Base-by-base conservation (phyloP, 352 stramenopile species). In the Pythium biforme region DNA sequence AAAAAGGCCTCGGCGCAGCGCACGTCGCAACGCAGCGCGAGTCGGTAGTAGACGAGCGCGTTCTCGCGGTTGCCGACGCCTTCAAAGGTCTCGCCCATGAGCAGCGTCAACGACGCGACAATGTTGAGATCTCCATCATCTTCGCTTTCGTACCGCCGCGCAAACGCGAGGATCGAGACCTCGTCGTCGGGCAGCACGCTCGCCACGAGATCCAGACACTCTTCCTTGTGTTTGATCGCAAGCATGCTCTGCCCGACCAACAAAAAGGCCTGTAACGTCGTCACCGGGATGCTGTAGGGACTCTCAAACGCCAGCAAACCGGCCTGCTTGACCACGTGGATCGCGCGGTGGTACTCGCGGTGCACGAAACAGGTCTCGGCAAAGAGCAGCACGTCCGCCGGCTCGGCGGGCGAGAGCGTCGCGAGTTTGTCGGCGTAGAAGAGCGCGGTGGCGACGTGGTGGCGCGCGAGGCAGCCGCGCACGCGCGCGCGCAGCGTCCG, bases 61-160 rank as follows among this genome's bases (percentile, higher is more conserved):
- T 87, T 92, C 34, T 95, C 86, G 31, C 82, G 82, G 45, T 95
- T 94, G 3, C 89, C 89, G 22, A 94, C 65, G 1, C 81, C 79
- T 61, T 95, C 87, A 54, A 85, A 95, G 6, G 88, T 87, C 60
- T 94, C 81, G 19, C 85, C 89, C 70, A 94, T 84, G 10, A 97
- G 72, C 51, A 94, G 70, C 33, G 82, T 86, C 17, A 95, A 61
- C 23, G 86, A 91, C 23, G 86, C 71, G 23, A 95, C 83, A 17
- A 96, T 66, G 57, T 94, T 93, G 53, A 96, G 75, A 15, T 61
- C 59, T 12, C 72, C 63, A 47, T 37, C 59, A n/a, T 68, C 60
- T 3, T 26, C 39, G 7, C 12, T 45, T 17, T 45, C 33, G 47
- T 74, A 72, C 33, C 77, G 79, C 33, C 72, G 74, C 0, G 81